Conservation (phyloP, 345 rosid genomes). For the Camelina neglecta region DNA sequence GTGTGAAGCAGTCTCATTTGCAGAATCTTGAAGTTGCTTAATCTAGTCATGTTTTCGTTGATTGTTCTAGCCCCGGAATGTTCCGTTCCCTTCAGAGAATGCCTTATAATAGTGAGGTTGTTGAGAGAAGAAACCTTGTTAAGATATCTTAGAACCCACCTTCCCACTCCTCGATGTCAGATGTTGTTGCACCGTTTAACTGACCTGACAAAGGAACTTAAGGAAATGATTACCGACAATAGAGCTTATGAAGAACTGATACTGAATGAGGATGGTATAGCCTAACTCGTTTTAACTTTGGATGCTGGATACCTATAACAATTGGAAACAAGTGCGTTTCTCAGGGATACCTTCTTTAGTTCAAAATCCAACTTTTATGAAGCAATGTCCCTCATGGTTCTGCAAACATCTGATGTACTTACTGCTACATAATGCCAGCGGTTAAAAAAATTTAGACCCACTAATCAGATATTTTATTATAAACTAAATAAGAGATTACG, state of each 20-base stretch:
- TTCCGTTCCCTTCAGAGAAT: not conserved
- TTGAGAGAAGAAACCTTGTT: conserved; percentile 13
- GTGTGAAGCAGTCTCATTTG: conserved; percentile 11
- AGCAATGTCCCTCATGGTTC: not conserved
- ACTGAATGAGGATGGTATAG: not conserved
- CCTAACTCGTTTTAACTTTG: not conserved
- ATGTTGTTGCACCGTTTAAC: conserved; percentile 24
- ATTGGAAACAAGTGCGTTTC: conserved; percentile 12
- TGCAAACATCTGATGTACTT: conserved; percentile 7
- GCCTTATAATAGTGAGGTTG: not conserved
- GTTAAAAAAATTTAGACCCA: not conserved
- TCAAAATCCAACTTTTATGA: conserved; percentile 3
- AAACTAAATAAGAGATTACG: not conserved
- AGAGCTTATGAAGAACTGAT: not conserved
- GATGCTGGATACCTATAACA: conserved; percentile 12
- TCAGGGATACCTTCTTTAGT: conserved; percentile 9
- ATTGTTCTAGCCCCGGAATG: not conserved
- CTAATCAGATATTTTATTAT: not conserved
- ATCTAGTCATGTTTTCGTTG: not conserved
- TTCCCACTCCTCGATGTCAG: conserved; percentile 6
- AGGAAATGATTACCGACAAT: not conserved
- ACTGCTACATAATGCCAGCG: not conserved
- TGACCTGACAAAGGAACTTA: conserved; percentile 1
- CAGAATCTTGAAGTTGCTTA: conserved; percentile 15
- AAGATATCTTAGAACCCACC: conserved; percentile 10